Base-by-base conservation (phyloP, 805 yeast genomes). In the Priceomyces castillae region DNA sequence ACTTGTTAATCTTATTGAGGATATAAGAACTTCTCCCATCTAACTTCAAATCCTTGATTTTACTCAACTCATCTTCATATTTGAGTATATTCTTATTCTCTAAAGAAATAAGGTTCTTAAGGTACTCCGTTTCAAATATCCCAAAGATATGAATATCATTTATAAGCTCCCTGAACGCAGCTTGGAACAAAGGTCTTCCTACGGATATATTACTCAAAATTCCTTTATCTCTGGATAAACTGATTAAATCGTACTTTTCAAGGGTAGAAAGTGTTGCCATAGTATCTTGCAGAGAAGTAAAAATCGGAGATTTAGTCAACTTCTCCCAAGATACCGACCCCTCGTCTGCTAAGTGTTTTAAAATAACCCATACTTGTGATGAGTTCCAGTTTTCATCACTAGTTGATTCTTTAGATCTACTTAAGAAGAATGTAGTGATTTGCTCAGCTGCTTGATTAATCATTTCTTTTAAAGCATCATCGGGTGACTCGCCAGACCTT, bases 361-460 rank as follows among this genome's bases (percentile, higher is more conserved):
- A 80, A 17, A 94, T 57, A 17, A 74, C 78, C 98, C 99, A 94
- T 0, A 89, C 94, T 58, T 92, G 97, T 1, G 95, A 86, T 11
- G 84, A 68, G 19, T 78, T 76, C 73, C 90, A 80, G 11, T 79
- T 78, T 28, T 67, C 76, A 6, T 59, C 71, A 18, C 50, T 51
- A n/a, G 58, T 59, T 1, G 38, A 46, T 15, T 49, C 38, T 17
- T 54, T 49, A 19, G 50, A 42, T n/a, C 44, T 44, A 26, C 61
- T 61, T 39, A 79, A 71, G 62, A 83, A 90, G 55, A 86, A 81
- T 42, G 92, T 96, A 2, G 92, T 80, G 15, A 92, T 78, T 58
- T 92, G 97, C 54, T 88, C 90, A 4, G 92, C 82, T 0, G 96
- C 82, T 62, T 90, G 97, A 19, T 73, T 74, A 4, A 89, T 77